Evolutionary conservation across 2,329 filamentous ascomycete genomes (phyloP), one percentile per base, ranked within the genome.

Genomic region (Colletotrichum sp.): DNA sequence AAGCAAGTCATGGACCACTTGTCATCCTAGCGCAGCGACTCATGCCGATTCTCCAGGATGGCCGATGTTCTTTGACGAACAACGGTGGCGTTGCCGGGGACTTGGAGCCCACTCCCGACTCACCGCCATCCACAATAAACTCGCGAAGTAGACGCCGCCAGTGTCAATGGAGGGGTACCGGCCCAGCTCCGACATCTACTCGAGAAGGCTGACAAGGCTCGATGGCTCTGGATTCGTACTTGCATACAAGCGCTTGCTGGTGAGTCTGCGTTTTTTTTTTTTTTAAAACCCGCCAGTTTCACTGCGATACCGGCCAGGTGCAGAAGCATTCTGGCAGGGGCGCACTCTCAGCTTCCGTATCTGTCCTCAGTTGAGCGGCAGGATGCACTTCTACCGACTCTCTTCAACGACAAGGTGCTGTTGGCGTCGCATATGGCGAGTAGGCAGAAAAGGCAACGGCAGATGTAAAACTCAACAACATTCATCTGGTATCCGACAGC

Each of bases 101-200:
- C 25, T 60, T 59, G 59, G 52, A 52, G 22, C 44, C 57, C 73
- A 64, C 70, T 59, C 36, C 59, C 70, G 70, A 68, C 70, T 76
- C 74, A 76, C 74, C 74, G 74, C 74, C 74, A 75, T 68, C 73
- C 69, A 68, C 30, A 73, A 63, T 59, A 36, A 65, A 65, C 48
- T 48, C 25, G 67, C 63, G 44, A 34, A 61, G 39, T n/a, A 75
- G 19, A 39, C 25, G 36, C 71, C 64, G 74, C 59, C 65, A 60
- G 59, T 74, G 64, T 67, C 64, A 74, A 60, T 30, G 28, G 66
- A 60, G 52, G 16, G 28, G 34, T 13, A 61, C 66, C 48, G 61
- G 59, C 39, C 16, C 52, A 60, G 30, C 27, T 55, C 60, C 74
- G 59, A 61, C 59, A 59, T 32, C 25, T 34, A 25, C 22, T n/a